phyloP scores from a whole-genome alignment of 495 filamentous ascomycete species.

The Lasiosphaeriaceae sp. region DNA sequence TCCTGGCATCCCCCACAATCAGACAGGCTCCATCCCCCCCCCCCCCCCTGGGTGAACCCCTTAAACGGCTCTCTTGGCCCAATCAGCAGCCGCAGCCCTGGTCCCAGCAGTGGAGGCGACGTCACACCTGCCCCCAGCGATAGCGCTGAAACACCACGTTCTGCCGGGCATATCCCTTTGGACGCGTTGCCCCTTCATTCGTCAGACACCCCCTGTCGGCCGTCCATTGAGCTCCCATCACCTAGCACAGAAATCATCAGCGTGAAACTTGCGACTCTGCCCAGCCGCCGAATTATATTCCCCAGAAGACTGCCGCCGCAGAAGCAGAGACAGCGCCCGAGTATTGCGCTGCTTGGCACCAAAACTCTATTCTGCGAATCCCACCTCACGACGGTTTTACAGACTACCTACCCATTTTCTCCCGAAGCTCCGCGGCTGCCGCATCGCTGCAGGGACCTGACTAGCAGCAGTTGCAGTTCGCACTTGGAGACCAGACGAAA shows the following conservation, averaged over 20 bases:
- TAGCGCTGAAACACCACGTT: conserved; percentile 25
- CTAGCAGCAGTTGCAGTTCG: too few relatives aligned
- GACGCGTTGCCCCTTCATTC: conserved; percentile 30
- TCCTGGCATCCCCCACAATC: conserved; percentile 3
- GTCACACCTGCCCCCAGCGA: conserved; percentile 16
- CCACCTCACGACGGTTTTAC: too few relatives aligned
- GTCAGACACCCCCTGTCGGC: conserved; percentile 19
- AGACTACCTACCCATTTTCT: too few relatives aligned
- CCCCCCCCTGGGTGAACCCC: conserved; percentile 2
- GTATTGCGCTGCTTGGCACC: not conserved
- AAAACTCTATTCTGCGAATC: not conserved
- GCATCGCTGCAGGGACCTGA: not conserved
- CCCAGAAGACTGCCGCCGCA: not conserved
- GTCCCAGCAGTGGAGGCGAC: conserved; percentile 9
- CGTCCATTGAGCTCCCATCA: conserved; percentile 22
- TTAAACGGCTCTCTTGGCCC: conserved; percentile 15
- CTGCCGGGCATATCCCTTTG: conserved; percentile 22
- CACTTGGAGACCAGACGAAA: too few relatives aligned
- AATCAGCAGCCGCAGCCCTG: conserved; percentile 15
- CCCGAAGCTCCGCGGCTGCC: not conserved
- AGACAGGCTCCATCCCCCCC: conserved; percentile 13
- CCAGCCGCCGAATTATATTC: conserved; percentile 22
- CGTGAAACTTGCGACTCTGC: conserved; percentile 25
- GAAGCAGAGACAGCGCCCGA: not conserved
- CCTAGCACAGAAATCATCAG: conserved; percentile 22